Evolutionary conservation across 2,329 filamentous ascomycete genomes (phyloP), one percentile per base, ranked within the genome.

Genomic region (Ophiocordyceps robertsii): DNA sequence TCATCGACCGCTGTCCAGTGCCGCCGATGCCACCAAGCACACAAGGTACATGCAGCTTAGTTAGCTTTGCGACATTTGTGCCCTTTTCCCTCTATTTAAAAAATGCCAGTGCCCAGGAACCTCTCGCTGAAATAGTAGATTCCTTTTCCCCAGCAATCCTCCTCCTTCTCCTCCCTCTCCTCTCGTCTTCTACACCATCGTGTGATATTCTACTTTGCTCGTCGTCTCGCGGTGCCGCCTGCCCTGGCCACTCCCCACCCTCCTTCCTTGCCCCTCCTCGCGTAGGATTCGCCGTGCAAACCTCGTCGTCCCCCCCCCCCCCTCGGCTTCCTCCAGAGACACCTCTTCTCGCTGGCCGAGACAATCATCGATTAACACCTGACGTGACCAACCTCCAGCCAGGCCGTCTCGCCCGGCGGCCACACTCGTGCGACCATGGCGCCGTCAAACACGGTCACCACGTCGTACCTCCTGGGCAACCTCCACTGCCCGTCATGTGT

Each of bases 401-500:
- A 13, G 21, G 33, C 33, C 33, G 33, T 36, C 33, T 36, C 33
- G 33, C 33, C 33, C 17, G 17, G 33, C n/a, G 14, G n/a, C 33
- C n/a, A 4, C 14, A 14, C 9, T 36, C 33, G 33, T 36, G 30
- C 46, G 50, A 35, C 48, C 24, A 63, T 62, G 52, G 41, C 54
- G 21, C 44, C 56, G 37, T 43, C 51, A 13, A 50, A 54, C 43
- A 53, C 58, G 45, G 58, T 67, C 45, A 73, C 69, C 12, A 80
- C 75, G 2, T 80, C 75, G 30, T 77, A 82, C 54, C 69, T 86
- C 47, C 66, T 88, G 51, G 75, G 72, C 47, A 87, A 88, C 58
- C 69, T 88, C n/a, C 83, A 88, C 61, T 87, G 83, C 63, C 78
- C 82, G 13, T 83, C 81, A 46, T 88, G 83, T 58, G 76, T 85